Conservation (phyloP, 164 flowering plant species). For the Magnolia officinalis region DNA sequence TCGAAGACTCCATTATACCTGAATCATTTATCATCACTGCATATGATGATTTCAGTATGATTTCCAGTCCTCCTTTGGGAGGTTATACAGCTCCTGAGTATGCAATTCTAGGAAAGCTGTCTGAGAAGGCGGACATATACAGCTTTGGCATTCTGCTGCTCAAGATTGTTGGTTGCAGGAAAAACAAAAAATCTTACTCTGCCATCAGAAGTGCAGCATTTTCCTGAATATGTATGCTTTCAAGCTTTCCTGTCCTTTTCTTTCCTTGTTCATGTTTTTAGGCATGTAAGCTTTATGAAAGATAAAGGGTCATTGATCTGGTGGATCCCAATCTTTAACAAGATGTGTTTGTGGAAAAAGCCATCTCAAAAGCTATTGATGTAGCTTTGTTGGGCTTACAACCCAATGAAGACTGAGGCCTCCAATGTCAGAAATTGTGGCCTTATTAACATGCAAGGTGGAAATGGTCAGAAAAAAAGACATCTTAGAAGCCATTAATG, state of each 20-base stretch:
- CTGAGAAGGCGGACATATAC: constrained; percentile 68
- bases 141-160: constrained; percentile 64
- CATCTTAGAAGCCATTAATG: too few relatives aligned
- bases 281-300: constrained; percentile 71
- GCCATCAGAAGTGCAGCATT: constrained; percentile 59
- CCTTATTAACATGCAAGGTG: constrained; percentile 50
- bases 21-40: not conserved
- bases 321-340: constrained; percentile 46
- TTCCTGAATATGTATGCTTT: constrained; percentile 60
- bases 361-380: constrained; percentile 40
- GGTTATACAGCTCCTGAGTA: constrained; percentile 70
- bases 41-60: too few relatives aligned
- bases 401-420: constrained; percentile 54
- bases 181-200: constrained; percentile 50
- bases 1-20: too few relatives aligned
- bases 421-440: constrained; percentile 66
- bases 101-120: constrained; percentile 58
- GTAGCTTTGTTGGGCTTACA: constrained; percentile 67
- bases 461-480: constrained; percentile 12
- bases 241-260: not conserved
- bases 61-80: constrained; percentile 8
- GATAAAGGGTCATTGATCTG: constrained; percentile 37
- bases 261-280: constrained; percentile 10
- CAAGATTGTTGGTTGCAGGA: constrained; percentile 55
- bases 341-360: constrained; percentile 43